phyloP scores from a whole-genome alignment of 2,329 filamentous ascomycete genomes.

The Boeremia exigua region DNA sequence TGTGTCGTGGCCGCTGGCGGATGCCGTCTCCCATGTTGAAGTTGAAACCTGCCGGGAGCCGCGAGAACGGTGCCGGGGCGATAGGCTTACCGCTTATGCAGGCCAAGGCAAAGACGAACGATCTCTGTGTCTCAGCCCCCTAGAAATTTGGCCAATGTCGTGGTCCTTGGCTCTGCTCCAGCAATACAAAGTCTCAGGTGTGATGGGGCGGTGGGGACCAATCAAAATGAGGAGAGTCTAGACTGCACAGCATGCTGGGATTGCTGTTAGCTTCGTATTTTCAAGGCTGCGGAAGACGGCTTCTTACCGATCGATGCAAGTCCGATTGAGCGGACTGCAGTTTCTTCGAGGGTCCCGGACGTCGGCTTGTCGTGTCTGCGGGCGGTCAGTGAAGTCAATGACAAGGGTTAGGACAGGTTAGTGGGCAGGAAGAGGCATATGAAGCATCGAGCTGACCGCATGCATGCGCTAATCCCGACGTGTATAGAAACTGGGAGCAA shows the following conservation, averaged over 20 bases:
- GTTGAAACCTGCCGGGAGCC: conserved; percentile 6
- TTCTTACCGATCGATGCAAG: conserved; percentile 14
- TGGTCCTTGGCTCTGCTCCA: conserved; percentile 7
- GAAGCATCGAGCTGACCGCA: conserved; percentile 8
- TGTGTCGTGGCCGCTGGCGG: not conserved
- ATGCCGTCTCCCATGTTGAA: not conserved
- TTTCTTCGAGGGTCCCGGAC: not conserved
- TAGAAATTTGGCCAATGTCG: conserved; percentile 7
- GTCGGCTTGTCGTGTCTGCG: not conserved
- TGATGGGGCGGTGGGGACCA: conserved; percentile 14
- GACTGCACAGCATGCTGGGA: conserved; percentile 7
- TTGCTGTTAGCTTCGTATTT: conserved; percentile 1
- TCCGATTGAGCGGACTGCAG: not conserved
- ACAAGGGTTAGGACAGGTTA: not conserved
- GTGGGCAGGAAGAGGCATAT: not conserved
- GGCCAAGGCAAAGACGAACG: not conserved
- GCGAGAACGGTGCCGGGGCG: not conserved
- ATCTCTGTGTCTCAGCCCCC: not conserved
- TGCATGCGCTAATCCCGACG: not conserved
- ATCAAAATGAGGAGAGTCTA: conserved; percentile 7
- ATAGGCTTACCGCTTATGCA: not conserved
- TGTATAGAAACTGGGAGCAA: conserved; percentile 4
- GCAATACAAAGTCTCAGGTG: conserved; percentile 10
- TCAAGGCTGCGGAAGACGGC: conserved; percentile 6
- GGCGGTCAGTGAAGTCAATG: not conserved